Percentiles rank a stretch among this genome's conserved stretches.
phyloP scores from a whole-genome alignment of 129 eudicot genomes.

The Tagetes erecta region DNA sequence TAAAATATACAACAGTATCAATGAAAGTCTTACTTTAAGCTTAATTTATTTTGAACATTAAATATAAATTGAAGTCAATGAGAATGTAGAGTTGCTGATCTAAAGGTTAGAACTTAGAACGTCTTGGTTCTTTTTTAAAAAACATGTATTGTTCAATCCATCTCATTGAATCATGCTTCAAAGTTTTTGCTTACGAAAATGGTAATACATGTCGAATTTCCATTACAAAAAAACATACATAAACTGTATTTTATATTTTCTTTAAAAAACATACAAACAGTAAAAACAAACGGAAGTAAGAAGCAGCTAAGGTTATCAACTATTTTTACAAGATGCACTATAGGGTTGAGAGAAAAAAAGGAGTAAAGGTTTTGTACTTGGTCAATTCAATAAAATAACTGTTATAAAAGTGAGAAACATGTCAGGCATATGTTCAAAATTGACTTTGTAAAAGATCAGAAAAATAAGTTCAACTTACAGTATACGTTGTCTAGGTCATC shows the following conservation, averaged over 20 bases:
- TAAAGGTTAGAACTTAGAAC: neutral
- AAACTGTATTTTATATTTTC: neutral
- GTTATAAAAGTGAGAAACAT: conserved; percentile 8
- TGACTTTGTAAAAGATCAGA: conserved; percentile 2
- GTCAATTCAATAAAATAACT: conserved; percentile 13
- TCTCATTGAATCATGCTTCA: neutral
- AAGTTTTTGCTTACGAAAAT: neutral
- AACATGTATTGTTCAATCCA: neutral
- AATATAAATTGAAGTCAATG: conserved; percentile 6
- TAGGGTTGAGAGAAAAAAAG: conserved; percentile 10
- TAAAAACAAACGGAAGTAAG: neutral
- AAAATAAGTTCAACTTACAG: conserved; percentile 48
- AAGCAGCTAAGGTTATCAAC: neutral
- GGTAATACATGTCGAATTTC: neutral
- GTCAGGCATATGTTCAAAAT: conserved; percentile 4
- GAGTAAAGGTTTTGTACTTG: neutral
- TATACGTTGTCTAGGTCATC: conserved; percentile 43
- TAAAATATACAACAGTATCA: conserved; percentile 11
- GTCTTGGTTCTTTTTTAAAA: neutral
- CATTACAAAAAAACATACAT: neutral
- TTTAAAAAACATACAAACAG: neutral
- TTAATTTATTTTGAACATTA: neutral
- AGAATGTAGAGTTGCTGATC: neutral
- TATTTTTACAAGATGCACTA: neutral
- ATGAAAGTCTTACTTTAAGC: neutral